Percentiles rank a stretch among this genome's conserved stretches.
phyloP scores from a whole-genome alignment of 2,329 filamentous ascomycete genomes.

The Fusarium sp. region DNA sequence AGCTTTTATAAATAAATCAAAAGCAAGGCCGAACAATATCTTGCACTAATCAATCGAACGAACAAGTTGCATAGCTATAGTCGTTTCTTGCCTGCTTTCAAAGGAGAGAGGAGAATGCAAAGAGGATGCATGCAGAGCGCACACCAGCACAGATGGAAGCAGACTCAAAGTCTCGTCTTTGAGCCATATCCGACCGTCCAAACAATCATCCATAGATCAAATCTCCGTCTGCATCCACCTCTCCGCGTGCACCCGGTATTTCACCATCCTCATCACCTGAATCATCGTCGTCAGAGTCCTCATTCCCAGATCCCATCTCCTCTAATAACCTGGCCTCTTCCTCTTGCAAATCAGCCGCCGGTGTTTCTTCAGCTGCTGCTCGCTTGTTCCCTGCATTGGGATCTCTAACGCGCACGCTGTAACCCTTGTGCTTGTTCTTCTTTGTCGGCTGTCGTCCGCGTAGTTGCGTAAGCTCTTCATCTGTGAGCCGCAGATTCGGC shows the following conservation, averaged over 20 bases:
- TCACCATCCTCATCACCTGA: slow-evolving; percentile 40
- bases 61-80: no score
- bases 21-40: no score
- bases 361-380: slow-evolving; percentile 25
- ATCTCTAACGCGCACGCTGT: slow-evolving; percentile 47
- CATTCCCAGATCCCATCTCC: slow-evolving; percentile 40
- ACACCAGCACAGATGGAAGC: no score
- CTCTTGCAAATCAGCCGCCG: slow-evolving; percentile 36
- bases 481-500: slow-evolving; percentile 49
- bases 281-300: slow-evolving; percentile 45
- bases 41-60: no score
- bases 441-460: slow-evolving; percentile 49
- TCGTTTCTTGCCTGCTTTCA: no score
- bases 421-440: slow-evolving; percentile 50
- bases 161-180: no score
- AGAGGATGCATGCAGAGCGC: no score
- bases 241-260: slow-evolving; percentile 17
- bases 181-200: no score
- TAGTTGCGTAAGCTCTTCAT: slow-evolving; percentile 49
- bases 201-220: slow-evolving; percentile 13
- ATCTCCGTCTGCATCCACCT: slow-evolving; percentile 25
- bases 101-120: no score
- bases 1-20: no score
- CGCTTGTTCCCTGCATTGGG: slow-evolving; percentile 31
- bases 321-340: slow-evolving; percentile 38